A percentile compares a stretch with the other conserved stretches of the same genome.
These are phyloP conservation scores for Acarospora socialis DNA, from an alignment of 2,329 filamentous ascomycete species.

Conservation along the genomic window DNA sequence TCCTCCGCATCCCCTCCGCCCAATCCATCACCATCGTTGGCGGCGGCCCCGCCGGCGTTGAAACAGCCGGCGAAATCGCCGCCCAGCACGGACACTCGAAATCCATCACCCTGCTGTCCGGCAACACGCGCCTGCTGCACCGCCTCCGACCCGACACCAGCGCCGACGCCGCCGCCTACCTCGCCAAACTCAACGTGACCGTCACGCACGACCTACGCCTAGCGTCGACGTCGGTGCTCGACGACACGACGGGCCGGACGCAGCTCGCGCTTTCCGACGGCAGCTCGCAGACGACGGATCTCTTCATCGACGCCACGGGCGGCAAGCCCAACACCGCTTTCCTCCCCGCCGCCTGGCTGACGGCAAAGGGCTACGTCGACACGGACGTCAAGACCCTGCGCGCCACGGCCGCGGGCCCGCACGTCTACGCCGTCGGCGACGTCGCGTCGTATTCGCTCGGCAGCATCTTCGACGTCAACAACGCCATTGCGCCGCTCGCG, in stretches of 20 bases:
- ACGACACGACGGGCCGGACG: slow-evolving; percentile 24
- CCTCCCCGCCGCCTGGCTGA: slow-evolving; percentile 34
- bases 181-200: slow-evolving; percentile 34
- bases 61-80: slow-evolving; percentile 35
- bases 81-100: slow-evolving; percentile 28
- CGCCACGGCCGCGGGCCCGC: slow-evolving; percentile 29
- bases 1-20: slow-evolving; percentile 23
- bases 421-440: slow-evolving; percentile 37
- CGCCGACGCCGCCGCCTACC: slow-evolving; percentile 29
- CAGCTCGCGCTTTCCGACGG: slow-evolving; percentile 33
- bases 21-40: slow-evolving; percentile 34
- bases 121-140: slow-evolving; percentile 24
- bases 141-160: slow-evolving; percentile 26
- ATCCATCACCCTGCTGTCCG: slow-evolving; percentile 13
- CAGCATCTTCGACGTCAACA: slow-evolving; percentile 27
- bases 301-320: slow-evolving; percentile 40
- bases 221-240: slow-evolving; percentile 22
- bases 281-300: slow-evolving; percentile 31
- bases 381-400: slow-evolving; percentile 33
- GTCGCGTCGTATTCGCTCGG: slow-evolving; percentile 30
- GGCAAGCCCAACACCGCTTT: slow-evolving; percentile 38
- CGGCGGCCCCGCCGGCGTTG: slow-evolving; percentile 35
- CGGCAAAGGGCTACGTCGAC: slow-evolving; percentile 32
- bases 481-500: slow-evolving; percentile 25
- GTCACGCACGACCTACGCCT: slow-evolving; percentile 28